Percentiles rank a stretch among this genome's conserved stretches.
Conservation (phyloP, 768 basidiomycete genomes). For the Suillus placidus region DNA sequence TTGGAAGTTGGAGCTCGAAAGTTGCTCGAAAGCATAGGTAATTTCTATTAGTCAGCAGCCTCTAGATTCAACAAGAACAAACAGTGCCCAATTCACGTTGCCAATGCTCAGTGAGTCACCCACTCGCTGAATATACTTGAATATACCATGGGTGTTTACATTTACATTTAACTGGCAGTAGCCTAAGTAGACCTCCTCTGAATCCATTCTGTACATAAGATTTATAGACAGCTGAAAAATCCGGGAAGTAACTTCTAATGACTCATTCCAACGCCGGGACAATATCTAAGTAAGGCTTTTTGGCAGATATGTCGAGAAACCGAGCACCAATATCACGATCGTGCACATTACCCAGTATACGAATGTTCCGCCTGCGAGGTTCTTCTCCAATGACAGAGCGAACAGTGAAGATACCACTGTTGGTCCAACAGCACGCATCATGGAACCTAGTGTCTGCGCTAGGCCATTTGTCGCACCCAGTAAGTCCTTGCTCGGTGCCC, state of each 20-base stretch:
- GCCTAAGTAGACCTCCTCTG: neutral
- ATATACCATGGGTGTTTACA: neutral
- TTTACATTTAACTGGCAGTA: neutral
- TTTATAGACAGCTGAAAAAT: neutral
- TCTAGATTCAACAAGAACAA: neutral
- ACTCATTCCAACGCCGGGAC: neutral
- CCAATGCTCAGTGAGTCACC: too few relatives aligned
- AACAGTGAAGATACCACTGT: slow-evolving; percentile 28
- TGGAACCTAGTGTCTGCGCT: slow-evolving; percentile 29
- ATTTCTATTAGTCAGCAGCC: neutral
- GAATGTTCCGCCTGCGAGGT: slow-evolving; percentile 32
- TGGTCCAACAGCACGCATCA: slow-evolving; percentile 26
- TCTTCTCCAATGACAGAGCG: slow-evolving; percentile 27
- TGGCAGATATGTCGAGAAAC: slow-evolving; percentile 4
- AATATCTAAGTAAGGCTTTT: slow-evolving; percentile 1
- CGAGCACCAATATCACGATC: neutral
- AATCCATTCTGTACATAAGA: neutral
- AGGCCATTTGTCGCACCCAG: slow-evolving; percentile 34
- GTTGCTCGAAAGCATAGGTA: neutral
- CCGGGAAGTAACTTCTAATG: neutral
- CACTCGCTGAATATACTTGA: neutral
- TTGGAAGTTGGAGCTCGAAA: too few relatives aligned
- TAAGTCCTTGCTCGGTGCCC: slow-evolving; percentile 12
- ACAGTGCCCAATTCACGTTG: neutral
- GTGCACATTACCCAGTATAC: slow-evolving; percentile 34